Percentiles rank a stretch among this genome's conserved stretches.
These are phyloP conservation scores for Suillus variegatus DNA, from an alignment of 768 basidiomycete genomes.

Conservation along the genomic window DNA sequence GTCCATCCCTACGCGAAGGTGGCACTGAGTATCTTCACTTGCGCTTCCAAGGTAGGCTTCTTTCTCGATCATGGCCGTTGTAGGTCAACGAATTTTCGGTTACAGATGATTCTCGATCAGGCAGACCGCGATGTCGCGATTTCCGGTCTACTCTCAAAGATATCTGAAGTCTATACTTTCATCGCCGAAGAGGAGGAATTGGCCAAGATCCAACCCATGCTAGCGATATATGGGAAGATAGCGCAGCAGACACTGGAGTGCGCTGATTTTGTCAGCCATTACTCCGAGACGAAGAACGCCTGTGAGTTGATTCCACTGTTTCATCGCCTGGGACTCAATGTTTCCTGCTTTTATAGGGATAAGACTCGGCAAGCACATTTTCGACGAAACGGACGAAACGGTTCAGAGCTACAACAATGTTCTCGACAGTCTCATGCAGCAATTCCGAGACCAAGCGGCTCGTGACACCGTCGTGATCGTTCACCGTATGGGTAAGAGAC, in stretches of 20 bases:
- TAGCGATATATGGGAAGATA: not conserved
- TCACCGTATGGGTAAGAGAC: not conserved
- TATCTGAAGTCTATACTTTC: conserved; percentile 5
- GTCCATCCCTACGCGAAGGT: conserved; percentile 7
- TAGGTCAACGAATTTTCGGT: not conserved
- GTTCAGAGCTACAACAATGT: not conserved
- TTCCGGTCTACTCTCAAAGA: conserved; percentile 4
- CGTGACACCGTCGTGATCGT: not conserved
- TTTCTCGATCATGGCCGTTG: not conserved
- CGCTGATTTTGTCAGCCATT: conserved; percentile 28
- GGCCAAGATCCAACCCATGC: not conserved
- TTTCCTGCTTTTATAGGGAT: not conserved
- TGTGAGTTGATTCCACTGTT: conserved; percentile 11
- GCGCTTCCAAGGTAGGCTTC: conserved; percentile 2
- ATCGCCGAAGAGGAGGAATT: conserved; percentile 3
- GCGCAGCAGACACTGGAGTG: conserved; percentile 25
- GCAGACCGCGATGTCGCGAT: not conserved
- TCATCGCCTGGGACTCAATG: not conserved
- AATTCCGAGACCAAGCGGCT: conserved; percentile 1
- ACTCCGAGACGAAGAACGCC: conserved; percentile 25
- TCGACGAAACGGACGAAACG: not conserved
- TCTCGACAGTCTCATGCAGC: conserved; percentile 6
- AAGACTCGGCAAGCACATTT: conserved; percentile 6
- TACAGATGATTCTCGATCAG: conserved; percentile 9
- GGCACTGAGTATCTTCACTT: conserved; percentile 2